Evolutionary conservation across 2,329 filamentous ascomycete species (phyloP).

Genomic region (Arthrobotrys sphaeroides): DNA sequence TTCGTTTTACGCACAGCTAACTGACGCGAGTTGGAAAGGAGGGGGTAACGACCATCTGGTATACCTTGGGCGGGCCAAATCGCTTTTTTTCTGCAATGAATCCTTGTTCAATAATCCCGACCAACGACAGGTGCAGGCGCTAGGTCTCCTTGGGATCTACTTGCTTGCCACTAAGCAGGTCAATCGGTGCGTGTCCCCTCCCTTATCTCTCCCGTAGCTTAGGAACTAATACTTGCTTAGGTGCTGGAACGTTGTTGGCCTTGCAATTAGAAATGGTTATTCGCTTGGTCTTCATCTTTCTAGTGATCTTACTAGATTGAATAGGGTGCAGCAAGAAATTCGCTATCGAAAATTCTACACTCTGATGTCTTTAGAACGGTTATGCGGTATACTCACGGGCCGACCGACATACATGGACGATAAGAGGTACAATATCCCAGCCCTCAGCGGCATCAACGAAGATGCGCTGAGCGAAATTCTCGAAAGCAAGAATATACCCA

Average conservation of each 20-base stretch:
- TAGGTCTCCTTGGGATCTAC: slow-evolving; percentile 56
- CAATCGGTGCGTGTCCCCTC: slow-evolving; percentile 54
- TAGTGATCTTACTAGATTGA: slow-evolving; percentile 54
- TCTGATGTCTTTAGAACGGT: slow-evolving; percentile 54
- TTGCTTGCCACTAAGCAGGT: slow-evolving; percentile 56
- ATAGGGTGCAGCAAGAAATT: slow-evolving; percentile 54
- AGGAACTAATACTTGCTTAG: slow-evolving; percentile 39
- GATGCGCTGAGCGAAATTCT: slow-evolving; percentile 32
- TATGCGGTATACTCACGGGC: slow-evolving; percentile 56
- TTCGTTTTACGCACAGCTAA: slow-evolving; percentile 55
- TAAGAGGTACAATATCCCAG: slow-evolving; percentile 34
- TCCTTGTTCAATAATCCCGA: slow-evolving; percentile 55
- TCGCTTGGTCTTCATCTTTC: slow-evolving; percentile 56
- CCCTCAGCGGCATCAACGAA: slow-evolving; percentile 40
- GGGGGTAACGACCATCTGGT: slow-evolving; percentile 51
- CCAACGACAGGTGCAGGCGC: slow-evolving; percentile 54
- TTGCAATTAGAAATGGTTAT: slow-evolving; percentile 55
- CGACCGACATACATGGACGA: slow-evolving; percentile 56
- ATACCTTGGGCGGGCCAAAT: slow-evolving; percentile 54
- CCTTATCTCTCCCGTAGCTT: not conserved
- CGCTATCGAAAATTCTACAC: slow-evolving; percentile 46
- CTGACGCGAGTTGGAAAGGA: slow-evolving; percentile 55
- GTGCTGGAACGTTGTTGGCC: slow-evolving; percentile 57
- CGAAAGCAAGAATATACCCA: not conserved
- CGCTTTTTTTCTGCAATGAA: slow-evolving; percentile 53